phyloP scores from a whole-genome alignment of 345 rosid genomes.

The Draba incana region DNA sequence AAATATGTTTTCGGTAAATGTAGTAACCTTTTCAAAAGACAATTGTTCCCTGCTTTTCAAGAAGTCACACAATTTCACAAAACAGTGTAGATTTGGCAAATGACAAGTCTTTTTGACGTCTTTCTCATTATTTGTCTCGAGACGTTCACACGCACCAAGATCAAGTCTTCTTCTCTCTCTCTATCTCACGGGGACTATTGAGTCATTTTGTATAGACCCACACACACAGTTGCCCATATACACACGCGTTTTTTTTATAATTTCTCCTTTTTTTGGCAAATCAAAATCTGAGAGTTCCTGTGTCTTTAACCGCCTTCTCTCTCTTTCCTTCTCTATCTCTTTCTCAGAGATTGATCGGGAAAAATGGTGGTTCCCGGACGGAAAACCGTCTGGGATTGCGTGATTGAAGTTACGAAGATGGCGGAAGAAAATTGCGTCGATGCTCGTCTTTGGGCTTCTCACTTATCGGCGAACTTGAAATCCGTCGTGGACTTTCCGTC shows the following conservation, averaged over 20 bases:
- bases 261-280: not conserved
- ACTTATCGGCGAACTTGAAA: constrained; percentile 62
- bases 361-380: constrained; percentile 47
- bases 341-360: not conserved
- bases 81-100: not conserved
- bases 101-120: constrained; percentile 18
- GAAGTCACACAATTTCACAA: not conserved
- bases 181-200: constrained; percentile 5
- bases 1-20: too few species aligned
- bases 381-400: constrained; percentile 60
- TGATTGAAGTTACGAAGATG: constrained; percentile 63
- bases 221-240: not conserved
- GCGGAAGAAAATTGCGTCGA: constrained; percentile 68
- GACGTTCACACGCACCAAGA: constrained; percentile 20
- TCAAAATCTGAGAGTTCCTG: constrained; percentile 36
- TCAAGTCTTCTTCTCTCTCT: not conserved
- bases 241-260: not conserved
- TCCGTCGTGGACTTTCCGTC: constrained; percentile 72
- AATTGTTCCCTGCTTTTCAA: not conserved
- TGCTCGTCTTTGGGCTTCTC: constrained; percentile 75
- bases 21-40: too few species aligned
- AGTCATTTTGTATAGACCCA: constrained; percentile 4
- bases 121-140: constrained; percentile 18
- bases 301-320: constrained; percentile 32
- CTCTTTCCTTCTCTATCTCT: not conserved